Conservation (phyloP, 2,329 filamentous ascomycete genomes). For the Plenodomus biglobosus region DNA sequence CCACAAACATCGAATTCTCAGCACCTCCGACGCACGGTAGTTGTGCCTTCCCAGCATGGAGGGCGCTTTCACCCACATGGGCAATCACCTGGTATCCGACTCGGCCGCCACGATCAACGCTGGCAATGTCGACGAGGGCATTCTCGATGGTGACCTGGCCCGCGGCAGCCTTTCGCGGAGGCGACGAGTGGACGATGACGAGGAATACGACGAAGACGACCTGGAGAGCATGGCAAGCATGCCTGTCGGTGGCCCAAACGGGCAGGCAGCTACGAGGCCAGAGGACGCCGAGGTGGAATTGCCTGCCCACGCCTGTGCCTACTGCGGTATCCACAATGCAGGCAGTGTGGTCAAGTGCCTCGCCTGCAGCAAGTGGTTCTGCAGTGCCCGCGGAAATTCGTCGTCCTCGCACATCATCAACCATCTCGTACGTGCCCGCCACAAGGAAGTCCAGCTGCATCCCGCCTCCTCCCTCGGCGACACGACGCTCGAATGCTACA, state of each 20-base stretch:
- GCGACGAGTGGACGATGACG: constrained; percentile 77
- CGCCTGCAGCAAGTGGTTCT: constrained; percentile 97
- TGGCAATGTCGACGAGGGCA: constrained; percentile 79
- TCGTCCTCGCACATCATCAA: constrained; percentile 98
- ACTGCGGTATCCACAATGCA: constrained; percentile 96
- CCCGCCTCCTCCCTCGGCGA: constrained; percentile 91
- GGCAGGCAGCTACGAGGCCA: constrained; percentile 52
- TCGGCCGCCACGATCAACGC: constrained; percentile 86
- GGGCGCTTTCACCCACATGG: constrained; percentile 83
- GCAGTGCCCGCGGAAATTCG: constrained; percentile 93
- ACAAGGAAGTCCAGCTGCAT: constrained; percentile 98
- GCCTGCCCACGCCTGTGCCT: constrained; percentile 86
- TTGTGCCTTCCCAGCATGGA: constrained; percentile 60
- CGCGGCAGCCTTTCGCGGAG: constrained; percentile 61
- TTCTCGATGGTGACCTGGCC: constrained; percentile 66
- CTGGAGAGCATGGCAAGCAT: constrained; percentile 75
- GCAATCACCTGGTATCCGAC: constrained; percentile 83
- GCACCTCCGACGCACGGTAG: too few species aligned
- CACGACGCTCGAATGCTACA: constrained; percentile 97
- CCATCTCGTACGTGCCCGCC: constrained; percentile 91
- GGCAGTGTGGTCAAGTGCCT: constrained; percentile 96
- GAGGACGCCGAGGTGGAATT: constrained; percentile 75
- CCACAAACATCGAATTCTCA: too few species aligned
- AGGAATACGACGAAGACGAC: constrained; percentile 81
- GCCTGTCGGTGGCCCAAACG: constrained; percentile 73